Conservation (phyloP, 345 rosid species). For the Theobroma cacao region DNA sequence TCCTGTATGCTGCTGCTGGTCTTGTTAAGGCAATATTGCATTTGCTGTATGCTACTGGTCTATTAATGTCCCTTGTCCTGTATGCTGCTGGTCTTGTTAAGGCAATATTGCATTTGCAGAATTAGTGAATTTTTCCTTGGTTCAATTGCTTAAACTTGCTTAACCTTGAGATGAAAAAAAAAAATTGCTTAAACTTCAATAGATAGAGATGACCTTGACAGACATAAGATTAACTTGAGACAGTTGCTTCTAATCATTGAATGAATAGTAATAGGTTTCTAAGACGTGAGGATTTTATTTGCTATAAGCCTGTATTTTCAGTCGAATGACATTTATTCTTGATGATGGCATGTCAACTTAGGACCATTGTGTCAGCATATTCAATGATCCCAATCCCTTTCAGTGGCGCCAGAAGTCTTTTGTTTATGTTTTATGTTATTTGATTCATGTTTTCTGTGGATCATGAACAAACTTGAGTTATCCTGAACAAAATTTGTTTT, state of each 20-base stretch:
- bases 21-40: neutral
- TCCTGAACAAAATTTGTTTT: neutral
- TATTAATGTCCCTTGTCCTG: neutral
- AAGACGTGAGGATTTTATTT: neutral
- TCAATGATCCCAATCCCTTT: neutral
- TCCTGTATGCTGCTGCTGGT: neutral
- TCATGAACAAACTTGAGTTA: neutral
- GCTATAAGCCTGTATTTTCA: neutral
- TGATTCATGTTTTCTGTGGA: neutral
- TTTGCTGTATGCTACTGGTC: no score
- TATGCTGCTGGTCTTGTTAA: neutral
- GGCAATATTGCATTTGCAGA: neutral
- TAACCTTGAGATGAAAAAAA: no score
- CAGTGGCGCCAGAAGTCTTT: neutral
- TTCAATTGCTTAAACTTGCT: conserved; percentile 6
- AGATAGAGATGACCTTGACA: neutral
- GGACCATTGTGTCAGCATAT: neutral
- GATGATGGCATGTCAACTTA: neutral
- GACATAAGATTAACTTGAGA: neutral
- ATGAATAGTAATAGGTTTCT: neutral
- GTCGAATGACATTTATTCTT: neutral
- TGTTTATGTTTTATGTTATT: neutral
- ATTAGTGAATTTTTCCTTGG: neutral
- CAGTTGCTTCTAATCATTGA: neutral
- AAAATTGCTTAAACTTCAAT: conserved; percentile 1